These are phyloP conservation scores for Eucalyptus regnans DNA, from an alignment of 345 rosid genomes.

Conservation along the genomic window DNA sequence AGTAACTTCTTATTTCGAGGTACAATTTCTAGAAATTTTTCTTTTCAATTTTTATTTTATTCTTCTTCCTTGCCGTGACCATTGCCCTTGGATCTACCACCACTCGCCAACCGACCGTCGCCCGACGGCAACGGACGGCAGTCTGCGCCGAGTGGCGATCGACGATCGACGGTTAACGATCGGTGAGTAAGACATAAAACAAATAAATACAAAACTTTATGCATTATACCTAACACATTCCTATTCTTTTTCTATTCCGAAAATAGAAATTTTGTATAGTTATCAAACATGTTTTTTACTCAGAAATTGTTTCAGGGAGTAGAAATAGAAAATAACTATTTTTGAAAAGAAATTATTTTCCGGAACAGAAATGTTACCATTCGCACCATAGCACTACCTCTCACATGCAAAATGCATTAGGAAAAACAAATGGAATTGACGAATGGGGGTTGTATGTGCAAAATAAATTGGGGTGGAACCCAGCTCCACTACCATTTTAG, in stretches of 20 bases:
- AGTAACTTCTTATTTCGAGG: accelerated
- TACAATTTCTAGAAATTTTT: too few species aligned
- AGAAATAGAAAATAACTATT: too few species aligned
- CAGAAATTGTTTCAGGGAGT: accelerated
- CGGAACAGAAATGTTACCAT: accelerated
- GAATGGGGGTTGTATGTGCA: background rate
- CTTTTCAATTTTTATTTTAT: too few species aligned
- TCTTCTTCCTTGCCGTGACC: too few species aligned
- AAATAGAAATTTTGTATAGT: too few species aligned
- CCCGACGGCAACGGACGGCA: accelerated
- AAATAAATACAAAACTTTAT: too few species aligned
- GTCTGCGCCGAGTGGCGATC: accelerated
- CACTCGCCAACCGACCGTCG: accelerated
- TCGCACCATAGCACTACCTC: background rate
- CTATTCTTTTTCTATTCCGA: accelerated
- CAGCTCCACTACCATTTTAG: background rate
- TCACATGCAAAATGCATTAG: background rate
- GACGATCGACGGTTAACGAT: accelerated
- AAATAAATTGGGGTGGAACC: background rate
- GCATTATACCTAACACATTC: too few species aligned
- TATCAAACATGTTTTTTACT: too few species aligned
- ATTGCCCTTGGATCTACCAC: too few species aligned
- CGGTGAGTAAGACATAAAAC: too few species aligned
- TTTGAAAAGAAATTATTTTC: too few species aligned
- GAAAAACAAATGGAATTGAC: background rate